A percentile compares a stretch with the other conserved stretches of the same genome.
Evolutionary conservation across 1,139 yeast genomes (phyloP).

Genomic region (Debaryomyces coudertii): DNA sequence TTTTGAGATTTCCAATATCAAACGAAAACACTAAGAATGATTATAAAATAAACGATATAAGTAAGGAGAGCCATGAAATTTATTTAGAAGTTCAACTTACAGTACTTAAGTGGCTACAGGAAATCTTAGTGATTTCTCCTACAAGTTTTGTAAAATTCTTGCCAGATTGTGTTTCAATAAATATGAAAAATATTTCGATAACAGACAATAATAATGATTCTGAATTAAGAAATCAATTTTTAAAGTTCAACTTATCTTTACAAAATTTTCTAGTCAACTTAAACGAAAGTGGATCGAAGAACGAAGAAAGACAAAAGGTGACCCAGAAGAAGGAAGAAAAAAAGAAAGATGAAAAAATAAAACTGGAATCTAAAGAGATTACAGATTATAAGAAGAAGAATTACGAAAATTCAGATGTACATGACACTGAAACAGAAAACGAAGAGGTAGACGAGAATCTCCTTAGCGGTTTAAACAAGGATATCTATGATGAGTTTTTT

Average conservation of each 20-base stretch:
- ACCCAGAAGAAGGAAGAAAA: slow-evolving; percentile 7
- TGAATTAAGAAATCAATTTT: slow-evolving; percentile 42
- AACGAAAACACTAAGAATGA: slow-evolving; percentile 23
- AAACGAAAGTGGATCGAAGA: slow-evolving; percentile 24
- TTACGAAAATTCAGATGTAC: slow-evolving; percentile 8
- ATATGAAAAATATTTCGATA: slow-evolving; percentile 41
- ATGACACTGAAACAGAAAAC: slow-evolving; percentile 5
- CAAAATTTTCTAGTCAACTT: slow-evolving; percentile 38
- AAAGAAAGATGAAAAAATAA: slow-evolving; percentile 1
- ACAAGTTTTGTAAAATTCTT: slow-evolving; percentile 67
- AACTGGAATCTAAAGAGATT: slow-evolving; percentile 3
- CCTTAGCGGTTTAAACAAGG: slow-evolving; percentile 40
- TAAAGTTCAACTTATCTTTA: slow-evolving; percentile 39
- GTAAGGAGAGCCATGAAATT: slow-evolving; percentile 43
- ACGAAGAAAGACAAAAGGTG: slow-evolving; percentile 8
- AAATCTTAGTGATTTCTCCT: slow-evolving; percentile 75
- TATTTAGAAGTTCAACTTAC: slow-evolving; percentile 81
- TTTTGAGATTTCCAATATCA: slow-evolving; percentile 58
- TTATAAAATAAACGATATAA: slow-evolving; percentile 29
- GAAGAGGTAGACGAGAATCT: slow-evolving; percentile 19
- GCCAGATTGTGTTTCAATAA: slow-evolving; percentile 45
- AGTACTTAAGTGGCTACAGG: slow-evolving; percentile 82
- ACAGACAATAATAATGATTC: slow-evolving; percentile 43
- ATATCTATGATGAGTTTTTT: slow-evolving; percentile 44
- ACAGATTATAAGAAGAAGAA: slow-evolving; percentile 6